Percentiles rank a stretch among this genome's conserved stretches.
Evolutionary conservation across 2,329 filamentous ascomycete genomes (phyloP).

Genomic region (Colletotrichum sp.): DNA sequence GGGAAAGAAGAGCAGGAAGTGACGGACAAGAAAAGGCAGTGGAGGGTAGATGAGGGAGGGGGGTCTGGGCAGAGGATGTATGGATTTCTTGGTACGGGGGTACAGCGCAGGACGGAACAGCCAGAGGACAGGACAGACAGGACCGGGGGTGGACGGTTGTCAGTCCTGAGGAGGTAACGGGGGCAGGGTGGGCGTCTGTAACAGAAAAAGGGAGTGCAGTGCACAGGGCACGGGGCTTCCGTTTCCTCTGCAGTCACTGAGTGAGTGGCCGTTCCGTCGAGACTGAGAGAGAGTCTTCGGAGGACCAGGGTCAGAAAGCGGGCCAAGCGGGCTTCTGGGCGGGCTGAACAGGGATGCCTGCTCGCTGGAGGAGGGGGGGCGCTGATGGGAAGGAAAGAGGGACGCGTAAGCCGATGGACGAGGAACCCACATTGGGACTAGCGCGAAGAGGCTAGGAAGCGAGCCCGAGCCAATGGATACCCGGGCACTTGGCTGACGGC

Average conservation of each 20-base stretch:
- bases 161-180: not conserved
- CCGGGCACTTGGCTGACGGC: not conserved
- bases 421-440: slow-evolving; percentile 1
- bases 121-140: not conserved
- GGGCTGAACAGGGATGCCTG: slow-evolving; percentile 12
- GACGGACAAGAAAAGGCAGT: not conserved
- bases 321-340: slow-evolving; percentile 18
- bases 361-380: not conserved
- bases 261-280: slow-evolving; percentile 10
- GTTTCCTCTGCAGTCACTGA: slow-evolving; percentile 12
- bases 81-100: not conserved
- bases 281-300: not conserved
- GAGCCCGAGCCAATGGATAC: not conserved
- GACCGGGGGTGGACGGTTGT: not conserved
- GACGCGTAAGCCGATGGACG: slow-evolving; percentile 21
- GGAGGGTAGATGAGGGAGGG: not conserved
- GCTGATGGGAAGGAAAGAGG: slow-evolving; percentile 4
- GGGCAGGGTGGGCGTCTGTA: not conserved
- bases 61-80: slow-evolving; percentile 11
- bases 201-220: not conserved
- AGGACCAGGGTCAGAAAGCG: slow-evolving; percentile 7
- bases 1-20: not conserved
- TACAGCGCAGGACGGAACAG: not conserved
- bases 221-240: slow-evolving; percentile 5
- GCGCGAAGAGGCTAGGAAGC: not conserved